Evolutionary conservation across 1,284 basidiomycete genomes (phyloP).

Genomic region (Meira miltonrushii): DNA sequence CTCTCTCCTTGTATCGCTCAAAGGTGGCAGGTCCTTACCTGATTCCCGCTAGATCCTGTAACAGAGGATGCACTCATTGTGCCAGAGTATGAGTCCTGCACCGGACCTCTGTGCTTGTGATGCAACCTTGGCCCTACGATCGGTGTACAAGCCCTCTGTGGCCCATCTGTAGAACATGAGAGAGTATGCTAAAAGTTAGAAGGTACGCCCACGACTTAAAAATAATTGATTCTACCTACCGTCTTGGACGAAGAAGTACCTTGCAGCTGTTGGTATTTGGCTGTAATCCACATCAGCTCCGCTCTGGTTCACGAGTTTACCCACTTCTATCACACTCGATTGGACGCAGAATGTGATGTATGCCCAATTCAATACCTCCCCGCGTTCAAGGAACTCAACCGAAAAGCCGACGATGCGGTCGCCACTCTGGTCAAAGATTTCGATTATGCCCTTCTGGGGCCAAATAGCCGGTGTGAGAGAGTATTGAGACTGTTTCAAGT

Average conservation of each 20-base stretch:
- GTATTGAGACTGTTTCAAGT: no score
- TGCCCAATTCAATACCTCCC: neutral
- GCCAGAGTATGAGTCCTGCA: neutral
- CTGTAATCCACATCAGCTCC: no score
- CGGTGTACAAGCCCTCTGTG: neutral
- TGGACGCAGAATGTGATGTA: neutral
- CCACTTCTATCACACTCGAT: neutral
- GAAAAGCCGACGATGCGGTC: neutral
- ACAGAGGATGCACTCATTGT: conserved; percentile 5
- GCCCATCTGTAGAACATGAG: neutral
- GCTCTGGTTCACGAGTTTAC: neutral
- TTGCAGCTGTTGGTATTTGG: no score
- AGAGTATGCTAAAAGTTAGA: neutral
- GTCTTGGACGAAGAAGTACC: no score
- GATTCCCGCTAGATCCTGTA: neutral
- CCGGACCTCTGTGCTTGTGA: neutral
- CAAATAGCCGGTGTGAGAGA: neutral
- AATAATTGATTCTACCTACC: neutral
- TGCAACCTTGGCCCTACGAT: conserved; percentile 1
- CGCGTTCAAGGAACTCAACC: neutral
- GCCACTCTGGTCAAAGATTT: neutral
- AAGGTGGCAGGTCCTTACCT: neutral
- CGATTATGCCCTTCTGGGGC: neutral
- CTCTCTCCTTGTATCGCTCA: neutral
- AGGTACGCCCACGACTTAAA: neutral